Percentiles rank a stretch among this genome's conserved stretches.
Conservation (phyloP, 495 filamentous ascomycete genomes). For the Viridothelium virens region DNA sequence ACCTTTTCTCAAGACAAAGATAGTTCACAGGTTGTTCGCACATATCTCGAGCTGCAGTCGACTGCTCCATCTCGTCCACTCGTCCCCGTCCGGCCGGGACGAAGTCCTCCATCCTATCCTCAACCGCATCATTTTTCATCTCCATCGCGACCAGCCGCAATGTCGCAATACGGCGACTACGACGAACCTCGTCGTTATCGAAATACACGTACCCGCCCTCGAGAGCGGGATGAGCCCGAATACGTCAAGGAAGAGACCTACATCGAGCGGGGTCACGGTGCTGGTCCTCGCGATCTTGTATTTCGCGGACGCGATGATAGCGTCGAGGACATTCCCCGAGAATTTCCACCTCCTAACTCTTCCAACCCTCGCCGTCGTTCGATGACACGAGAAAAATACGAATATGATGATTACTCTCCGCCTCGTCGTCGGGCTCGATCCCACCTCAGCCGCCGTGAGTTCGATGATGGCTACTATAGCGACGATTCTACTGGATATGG, state of each 20-base stretch:
- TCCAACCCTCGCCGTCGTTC: constrained; percentile 22
- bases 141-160: constrained; percentile 13
- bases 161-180: constrained; percentile 26
- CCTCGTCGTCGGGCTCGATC: constrained; percentile 32
- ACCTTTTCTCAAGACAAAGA: not conserved
- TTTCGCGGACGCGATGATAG: constrained; percentile 38
- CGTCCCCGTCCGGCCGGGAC: constrained; percentile 4
- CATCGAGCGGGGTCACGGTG: constrained; percentile 37
- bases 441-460: constrained; percentile 24
- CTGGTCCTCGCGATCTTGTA: constrained; percentile 34
- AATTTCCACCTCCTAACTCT: constrained; percentile 36
- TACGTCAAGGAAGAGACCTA: constrained; percentile 37
- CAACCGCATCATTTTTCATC: constrained; percentile 9
- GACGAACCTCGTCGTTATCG: constrained; percentile 27
- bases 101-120: constrained; percentile 4
- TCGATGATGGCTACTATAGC: constrained; percentile 30
- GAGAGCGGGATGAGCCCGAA: constrained; percentile 37
- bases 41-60: constrained; percentile 1
- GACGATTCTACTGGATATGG: constrained; percentile 28
- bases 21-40: not conserved
- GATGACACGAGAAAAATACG: constrained; percentile 8
- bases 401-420: constrained; percentile 27
- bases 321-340: constrained; percentile 38
- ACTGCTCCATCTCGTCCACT: not conserved
- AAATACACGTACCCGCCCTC: constrained; percentile 28